phyloP scores from a whole-genome alignment of 768 basidiomycete species.

The Pisolithus microcarpus region DNA sequence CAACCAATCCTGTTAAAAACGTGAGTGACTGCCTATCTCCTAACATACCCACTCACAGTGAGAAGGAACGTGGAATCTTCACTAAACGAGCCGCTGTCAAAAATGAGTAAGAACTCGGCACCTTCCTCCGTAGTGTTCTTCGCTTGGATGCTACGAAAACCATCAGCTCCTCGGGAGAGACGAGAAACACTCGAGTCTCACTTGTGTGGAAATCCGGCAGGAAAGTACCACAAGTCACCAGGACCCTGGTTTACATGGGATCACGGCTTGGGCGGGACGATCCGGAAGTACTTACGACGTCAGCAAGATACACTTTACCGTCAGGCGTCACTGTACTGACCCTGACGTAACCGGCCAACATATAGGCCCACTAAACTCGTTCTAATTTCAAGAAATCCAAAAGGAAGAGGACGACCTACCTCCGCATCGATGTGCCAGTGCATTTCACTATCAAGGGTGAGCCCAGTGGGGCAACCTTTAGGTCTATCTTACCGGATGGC shows the following conservation, averaged over 20 bases:
- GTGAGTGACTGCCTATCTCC: neutral
- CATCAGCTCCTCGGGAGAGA: neutral
- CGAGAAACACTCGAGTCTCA: neutral
- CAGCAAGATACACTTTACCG: conserved; percentile 45
- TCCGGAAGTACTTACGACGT: conserved; percentile 35
- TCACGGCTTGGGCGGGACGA: conserved; percentile 9
- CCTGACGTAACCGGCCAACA: conserved; percentile 41
- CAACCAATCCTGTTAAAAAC: conserved; percentile 51
- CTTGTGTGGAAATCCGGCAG: conserved; percentile 47
- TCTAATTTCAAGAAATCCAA: neutral
- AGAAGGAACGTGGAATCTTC: conserved; percentile 54
- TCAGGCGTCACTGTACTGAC: conserved; percentile 46
- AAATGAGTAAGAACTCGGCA: conserved; percentile 46
- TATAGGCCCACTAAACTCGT: conserved; percentile 44
- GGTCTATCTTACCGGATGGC: conserved; percentile 30
- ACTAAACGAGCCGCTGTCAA: conserved; percentile 38
- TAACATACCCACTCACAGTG: conserved; percentile 9
- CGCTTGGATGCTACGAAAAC: conserved; percentile 36
- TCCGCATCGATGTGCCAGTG: conserved; percentile 39
- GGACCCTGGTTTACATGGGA: conserved; percentile 16
- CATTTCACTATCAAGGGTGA: conserved; percentile 27
- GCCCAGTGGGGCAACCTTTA: too few relatives aligned
- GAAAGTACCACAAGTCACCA: conserved; percentile 56
- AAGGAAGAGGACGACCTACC: conserved; percentile 3
- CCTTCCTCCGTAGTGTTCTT: conserved; percentile 40